These are phyloP conservation scores for Candida caryicola DNA, from an alignment of 805 yeast species.

Conservation along the genomic window DNA sequence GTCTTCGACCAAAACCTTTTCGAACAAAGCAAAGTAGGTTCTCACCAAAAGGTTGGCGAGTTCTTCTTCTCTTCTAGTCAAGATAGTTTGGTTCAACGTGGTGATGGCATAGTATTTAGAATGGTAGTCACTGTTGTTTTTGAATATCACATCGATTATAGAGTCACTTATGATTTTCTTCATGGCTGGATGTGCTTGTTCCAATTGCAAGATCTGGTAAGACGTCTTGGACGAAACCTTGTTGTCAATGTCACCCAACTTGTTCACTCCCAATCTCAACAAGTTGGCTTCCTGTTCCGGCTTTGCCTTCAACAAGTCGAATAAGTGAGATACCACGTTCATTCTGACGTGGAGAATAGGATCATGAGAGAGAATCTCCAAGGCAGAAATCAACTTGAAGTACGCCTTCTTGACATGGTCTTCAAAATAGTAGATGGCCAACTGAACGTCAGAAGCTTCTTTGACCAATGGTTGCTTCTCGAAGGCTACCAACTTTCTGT, in stretches of 20 bases:
- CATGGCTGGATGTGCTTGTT: conserved; percentile 96
- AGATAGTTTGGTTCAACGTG: conserved; percentile 88
- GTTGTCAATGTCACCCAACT: conserved; percentile 88
- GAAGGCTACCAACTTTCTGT: conserved; percentile 76
- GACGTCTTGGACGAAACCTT: conserved; percentile 90
- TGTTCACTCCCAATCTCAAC: conserved; percentile 84
- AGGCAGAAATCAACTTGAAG: conserved; percentile 69
- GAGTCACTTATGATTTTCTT: conserved; percentile 75
- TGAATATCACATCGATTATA: conserved; percentile 75
- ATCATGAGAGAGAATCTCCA: conserved; percentile 85
- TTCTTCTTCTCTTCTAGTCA: conserved; percentile 72
- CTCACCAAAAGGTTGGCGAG: conserved; percentile 80
- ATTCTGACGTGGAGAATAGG: conserved; percentile 85
- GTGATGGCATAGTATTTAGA: conserved; percentile 84
- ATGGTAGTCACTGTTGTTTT: conserved; percentile 71
- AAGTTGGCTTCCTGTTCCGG: conserved; percentile 97
- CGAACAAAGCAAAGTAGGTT: conserved; percentile 84
- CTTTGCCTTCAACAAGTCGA: conserved; percentile 75
- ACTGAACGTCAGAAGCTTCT: conserved; percentile 40
- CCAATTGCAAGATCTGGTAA: conserved; percentile 69
- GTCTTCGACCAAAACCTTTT: conserved; percentile 70
- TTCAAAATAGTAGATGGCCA: conserved; percentile 81
- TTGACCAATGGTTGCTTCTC: conserved; percentile 64
- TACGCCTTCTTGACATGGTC: conserved; percentile 78
- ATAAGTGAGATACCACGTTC: conserved; percentile 70